A percentile compares a stretch with the other conserved stretches of the same genome.
Evolutionary conservation across 140 eudicot genomes (phyloP).

Genomic region (Flaveria floridana): DNA sequence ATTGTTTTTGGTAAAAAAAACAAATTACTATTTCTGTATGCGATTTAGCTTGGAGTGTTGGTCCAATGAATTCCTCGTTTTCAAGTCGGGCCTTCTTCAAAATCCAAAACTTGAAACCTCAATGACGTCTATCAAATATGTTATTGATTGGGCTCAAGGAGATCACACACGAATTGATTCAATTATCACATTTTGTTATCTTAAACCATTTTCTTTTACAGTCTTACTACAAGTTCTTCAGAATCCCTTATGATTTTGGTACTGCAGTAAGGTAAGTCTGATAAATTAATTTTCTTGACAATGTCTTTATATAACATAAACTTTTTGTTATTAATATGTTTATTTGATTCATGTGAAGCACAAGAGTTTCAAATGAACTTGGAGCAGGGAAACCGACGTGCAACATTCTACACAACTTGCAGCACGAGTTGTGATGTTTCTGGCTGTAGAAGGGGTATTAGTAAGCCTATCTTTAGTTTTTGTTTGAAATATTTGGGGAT

Average conservation of each 20-base stretch:
- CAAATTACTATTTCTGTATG: neutral
- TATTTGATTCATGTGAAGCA: constrained; percentile 26
- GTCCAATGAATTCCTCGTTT: constrained; percentile 46
- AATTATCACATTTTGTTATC: neutral
- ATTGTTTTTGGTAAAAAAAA: neutral
- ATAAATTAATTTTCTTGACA: neutral
- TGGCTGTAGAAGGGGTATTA: constrained; percentile 35
- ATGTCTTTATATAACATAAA: neutral
- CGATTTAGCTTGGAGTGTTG: constrained; percentile 41
- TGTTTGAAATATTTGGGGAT: constrained; percentile 35
- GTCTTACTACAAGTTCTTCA: constrained; percentile 28
- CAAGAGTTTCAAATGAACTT: constrained; percentile 50
- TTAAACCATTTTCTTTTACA: neutral
- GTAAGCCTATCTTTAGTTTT: constrained; percentile 28
- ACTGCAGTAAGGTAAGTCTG: constrained; percentile 47
- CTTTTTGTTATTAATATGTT: neutral
- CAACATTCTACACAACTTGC: constrained; percentile 39
- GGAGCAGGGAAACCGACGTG: constrained; percentile 41
- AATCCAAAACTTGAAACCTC: constrained; percentile 54
- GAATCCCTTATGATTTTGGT: constrained; percentile 55
- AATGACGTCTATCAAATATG: constrained; percentile 45
- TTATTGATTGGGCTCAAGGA: constrained; percentile 6
- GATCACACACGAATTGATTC: neutral
- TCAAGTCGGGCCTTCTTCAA: constrained; percentile 50
- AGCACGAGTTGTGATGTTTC: constrained; percentile 33